Evolutionary conservation across 106 monocot genomes (phyloP), one percentile per base, ranked within the genome.

Genomic region (Alisma plantagoaquatica): DNA sequence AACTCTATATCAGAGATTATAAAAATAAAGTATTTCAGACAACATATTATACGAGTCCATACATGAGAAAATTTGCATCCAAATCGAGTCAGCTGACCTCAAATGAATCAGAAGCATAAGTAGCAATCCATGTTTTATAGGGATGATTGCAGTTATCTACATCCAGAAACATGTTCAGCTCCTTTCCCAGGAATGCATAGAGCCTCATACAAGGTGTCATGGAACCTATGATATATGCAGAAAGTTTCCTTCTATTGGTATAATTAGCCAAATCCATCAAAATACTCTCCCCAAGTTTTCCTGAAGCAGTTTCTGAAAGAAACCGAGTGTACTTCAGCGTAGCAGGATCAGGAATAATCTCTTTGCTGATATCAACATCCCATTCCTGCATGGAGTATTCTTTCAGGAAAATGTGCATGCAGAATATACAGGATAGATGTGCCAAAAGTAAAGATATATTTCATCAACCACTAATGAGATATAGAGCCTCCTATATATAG

Each of bases 181-280:
- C 89, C 42, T 72, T 71, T 11, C 81, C 78, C 49, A 98, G 42
- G 41, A 79, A 79, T 12, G 98, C 72, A 79, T 79, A 77, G 23
- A 98, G 78, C 60, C 98, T 84, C 82, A 90, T 82, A 55, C 82
- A 98, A 49, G 98, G 98, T 10, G 74, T 75, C 85, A 86, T 86
- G 17, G 90, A 87, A 51, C 81, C 90, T 30, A 98, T 66, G 20
- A 79, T 79, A 55, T 90, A 90, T 17, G 90, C 78, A 46, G 90
- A 78, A 56, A 90, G 71, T 66, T 82, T 98, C 25, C 89, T 79
- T 60, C 76, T 98, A 53, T 84, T 84, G 72, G 75, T n/a, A n/a
- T n/a, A n/a, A n/a, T n/a, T n/a, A n/a, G n/a, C n/a, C n/a, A n/a
- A n/a, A n/a, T n/a, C n/a, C n/a, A n/a, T n/a, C n/a, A n/a, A n/a